Conservation (phyloP, 2,329 filamentous ascomycete species). For the Fusarium anguioides region DNA sequence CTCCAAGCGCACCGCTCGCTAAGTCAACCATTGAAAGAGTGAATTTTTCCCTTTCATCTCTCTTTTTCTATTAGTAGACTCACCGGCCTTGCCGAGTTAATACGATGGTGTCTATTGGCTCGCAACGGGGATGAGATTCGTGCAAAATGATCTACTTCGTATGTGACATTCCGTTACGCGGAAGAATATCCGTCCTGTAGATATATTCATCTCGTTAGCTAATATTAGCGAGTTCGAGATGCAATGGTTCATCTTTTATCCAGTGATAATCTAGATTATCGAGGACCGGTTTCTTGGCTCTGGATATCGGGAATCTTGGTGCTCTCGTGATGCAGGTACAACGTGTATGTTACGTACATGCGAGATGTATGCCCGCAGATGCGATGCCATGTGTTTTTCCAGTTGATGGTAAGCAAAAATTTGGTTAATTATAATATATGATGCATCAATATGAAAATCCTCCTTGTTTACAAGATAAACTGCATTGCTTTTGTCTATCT, state of each 20-base stretch:
- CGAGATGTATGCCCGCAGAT: not conserved
- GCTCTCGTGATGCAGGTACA: conserved; percentile 28
- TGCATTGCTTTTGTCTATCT: not conserved
- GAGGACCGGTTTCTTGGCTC: conserved; percentile 11
- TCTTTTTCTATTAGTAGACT: not conserved
- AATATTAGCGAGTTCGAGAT: not conserved
- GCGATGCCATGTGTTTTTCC: not conserved
- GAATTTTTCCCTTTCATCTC: not conserved
- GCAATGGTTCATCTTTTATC: not conserved
- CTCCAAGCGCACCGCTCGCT: not conserved
- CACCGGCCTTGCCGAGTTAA: not conserved
- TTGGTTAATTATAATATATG: not conserved
- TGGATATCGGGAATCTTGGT: conserved; percentile 12
- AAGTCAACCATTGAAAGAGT: conserved; percentile 14
- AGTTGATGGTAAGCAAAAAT: not conserved
- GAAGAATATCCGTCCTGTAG: conserved; percentile 8
- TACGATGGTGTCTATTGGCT: conserved; percentile 1
- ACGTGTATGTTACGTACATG: not conserved
- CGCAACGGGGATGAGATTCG: not conserved
- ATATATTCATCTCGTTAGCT: conserved; percentile 14
- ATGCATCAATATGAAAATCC: not conserved
- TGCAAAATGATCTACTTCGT: not conserved
- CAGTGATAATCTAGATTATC: conserved; percentile 1
- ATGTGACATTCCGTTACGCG: conserved; percentile 4
- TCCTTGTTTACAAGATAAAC: not conserved